Conservation (phyloP, 1,284 basidiomycete species). For the Volvariella volvacea region DNA sequence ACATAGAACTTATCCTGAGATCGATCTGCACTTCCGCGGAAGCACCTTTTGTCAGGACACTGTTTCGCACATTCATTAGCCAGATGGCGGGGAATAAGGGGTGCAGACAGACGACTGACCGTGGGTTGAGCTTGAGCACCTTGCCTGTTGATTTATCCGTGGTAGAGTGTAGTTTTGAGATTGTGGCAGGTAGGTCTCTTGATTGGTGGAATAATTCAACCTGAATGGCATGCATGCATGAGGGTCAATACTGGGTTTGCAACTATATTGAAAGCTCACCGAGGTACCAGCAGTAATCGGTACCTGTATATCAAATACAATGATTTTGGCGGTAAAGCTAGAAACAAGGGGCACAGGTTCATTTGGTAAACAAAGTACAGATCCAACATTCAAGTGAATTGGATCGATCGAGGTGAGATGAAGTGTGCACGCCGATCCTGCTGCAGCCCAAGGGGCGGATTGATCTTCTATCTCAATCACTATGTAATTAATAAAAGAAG, state of each 20-base stretch:
- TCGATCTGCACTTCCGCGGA: conserved; percentile 86
- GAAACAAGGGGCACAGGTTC: conserved; percentile 71
- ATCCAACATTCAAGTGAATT: conserved; percentile 82
- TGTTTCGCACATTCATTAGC: conserved; percentile 21
- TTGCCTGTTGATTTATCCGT: conserved; percentile 77
- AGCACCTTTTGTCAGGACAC: conserved; percentile 76
- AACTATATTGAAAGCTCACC: conserved; percentile 34
- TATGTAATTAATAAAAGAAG: conserved; percentile 22
- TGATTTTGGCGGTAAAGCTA: conserved; percentile 80
- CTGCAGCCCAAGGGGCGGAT: conserved; percentile 79
- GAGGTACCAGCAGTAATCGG: conserved; percentile 88
- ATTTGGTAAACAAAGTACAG: conserved; percentile 76
- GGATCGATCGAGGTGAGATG: conserved; percentile 84
- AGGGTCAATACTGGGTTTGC: conserved; percentile 2
- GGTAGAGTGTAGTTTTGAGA: conserved; percentile 73
- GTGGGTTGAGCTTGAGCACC: conserved; percentile 73
- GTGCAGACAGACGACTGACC: conserved; percentile 36
- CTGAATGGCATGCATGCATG: conserved; percentile 29
- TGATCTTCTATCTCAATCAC: conserved; percentile 86
- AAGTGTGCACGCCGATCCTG: conserved; percentile 85
- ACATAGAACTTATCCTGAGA: conserved; percentile 51
- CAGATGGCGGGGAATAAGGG: neutral
- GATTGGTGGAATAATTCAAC: conserved; percentile 95
- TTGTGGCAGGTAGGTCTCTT: conserved; percentile 83
- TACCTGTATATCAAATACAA: conserved; percentile 89